phyloP scores from a whole-genome alignment of 768 basidiomycete species.

The Suillus sp. region DNA sequence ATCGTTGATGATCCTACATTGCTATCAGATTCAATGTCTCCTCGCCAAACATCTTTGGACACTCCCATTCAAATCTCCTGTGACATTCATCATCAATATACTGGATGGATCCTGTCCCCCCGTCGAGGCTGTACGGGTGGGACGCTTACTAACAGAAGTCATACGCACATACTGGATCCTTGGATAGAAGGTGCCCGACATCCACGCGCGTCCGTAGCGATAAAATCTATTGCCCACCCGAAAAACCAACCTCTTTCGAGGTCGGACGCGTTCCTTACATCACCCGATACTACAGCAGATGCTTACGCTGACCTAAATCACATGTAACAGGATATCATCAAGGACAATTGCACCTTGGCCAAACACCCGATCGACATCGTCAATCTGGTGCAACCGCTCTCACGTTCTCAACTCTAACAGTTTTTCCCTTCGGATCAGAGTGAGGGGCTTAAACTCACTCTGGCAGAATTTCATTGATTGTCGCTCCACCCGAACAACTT shows the following conservation, averaged over 20 bases:
- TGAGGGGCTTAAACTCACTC: not conserved
- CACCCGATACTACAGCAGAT: not conserved
- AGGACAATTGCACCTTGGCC: not conserved
- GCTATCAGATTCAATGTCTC: not conserved
- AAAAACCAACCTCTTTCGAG: not conserved
- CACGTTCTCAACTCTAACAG: not conserved
- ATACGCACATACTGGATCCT: not conserved
- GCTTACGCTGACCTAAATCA: not conserved
- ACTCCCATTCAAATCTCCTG: not conserved
- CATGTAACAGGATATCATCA: not conserved
- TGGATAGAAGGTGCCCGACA: not conserved
- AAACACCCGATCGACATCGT: not conserved
- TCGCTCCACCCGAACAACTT: not conserved
- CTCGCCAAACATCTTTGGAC: not conserved
- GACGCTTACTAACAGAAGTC: not conserved
- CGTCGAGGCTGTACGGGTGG: not conserved
- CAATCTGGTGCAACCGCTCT: not conserved
- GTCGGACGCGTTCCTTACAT: not conserved
- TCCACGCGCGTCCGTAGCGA: not conserved
- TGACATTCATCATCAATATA: not conserved
- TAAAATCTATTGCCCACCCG: not conserved
- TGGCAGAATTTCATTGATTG: not conserved
- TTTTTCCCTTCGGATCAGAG: not conserved
- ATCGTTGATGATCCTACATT: not conserved
- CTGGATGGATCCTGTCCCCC: not conserved